phyloP scores from a whole-genome alignment of 306 rosid genomes.

The Albizia julibrissin region DNA sequence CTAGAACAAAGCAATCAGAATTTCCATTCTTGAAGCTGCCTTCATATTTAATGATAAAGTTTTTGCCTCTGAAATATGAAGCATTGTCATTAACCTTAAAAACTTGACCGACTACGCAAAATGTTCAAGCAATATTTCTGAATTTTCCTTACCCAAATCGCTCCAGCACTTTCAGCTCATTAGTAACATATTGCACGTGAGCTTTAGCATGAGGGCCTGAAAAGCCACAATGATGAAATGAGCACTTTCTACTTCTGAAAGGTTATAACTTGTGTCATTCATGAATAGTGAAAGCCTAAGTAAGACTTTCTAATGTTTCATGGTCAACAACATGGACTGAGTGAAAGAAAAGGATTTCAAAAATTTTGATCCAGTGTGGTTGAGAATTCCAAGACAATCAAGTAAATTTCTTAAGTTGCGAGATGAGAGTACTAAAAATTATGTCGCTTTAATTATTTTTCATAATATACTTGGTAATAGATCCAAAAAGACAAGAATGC shows the following conservation, averaged over 20 bases:
- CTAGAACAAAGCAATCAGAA: constrained; percentile 51
- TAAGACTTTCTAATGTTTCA: not conserved
- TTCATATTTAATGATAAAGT: constrained; percentile 52
- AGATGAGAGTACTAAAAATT: not conserved
- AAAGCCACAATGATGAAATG: constrained; percentile 6
- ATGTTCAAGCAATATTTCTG: not conserved
- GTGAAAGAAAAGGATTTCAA: not conserved
- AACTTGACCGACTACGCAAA: not conserved
- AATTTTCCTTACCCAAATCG: constrained; percentile 49
- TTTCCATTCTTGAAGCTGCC: constrained; percentile 44
- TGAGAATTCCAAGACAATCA: not conserved
- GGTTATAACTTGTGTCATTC: not conserved
- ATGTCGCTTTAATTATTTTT: not conserved
- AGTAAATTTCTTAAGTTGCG: constrained; percentile 1
- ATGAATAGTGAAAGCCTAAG: not conserved
- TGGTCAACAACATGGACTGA: not conserved
- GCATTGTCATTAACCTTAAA: not conserved
- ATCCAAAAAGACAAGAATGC: not conserved
- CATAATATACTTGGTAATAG: not conserved
- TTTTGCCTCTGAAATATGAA: constrained; percentile 46
- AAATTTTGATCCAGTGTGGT: not conserved
- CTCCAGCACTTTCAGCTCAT: constrained; percentile 55
- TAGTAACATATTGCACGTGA: constrained; percentile 43
- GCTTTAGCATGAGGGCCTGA: constrained; percentile 57
- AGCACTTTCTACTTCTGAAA: not conserved